Evolutionary conservation across 1,139 yeast species (phyloP), one percentile per base, ranked within the genome.

Genomic region (Suhomyces kunorum): DNA sequence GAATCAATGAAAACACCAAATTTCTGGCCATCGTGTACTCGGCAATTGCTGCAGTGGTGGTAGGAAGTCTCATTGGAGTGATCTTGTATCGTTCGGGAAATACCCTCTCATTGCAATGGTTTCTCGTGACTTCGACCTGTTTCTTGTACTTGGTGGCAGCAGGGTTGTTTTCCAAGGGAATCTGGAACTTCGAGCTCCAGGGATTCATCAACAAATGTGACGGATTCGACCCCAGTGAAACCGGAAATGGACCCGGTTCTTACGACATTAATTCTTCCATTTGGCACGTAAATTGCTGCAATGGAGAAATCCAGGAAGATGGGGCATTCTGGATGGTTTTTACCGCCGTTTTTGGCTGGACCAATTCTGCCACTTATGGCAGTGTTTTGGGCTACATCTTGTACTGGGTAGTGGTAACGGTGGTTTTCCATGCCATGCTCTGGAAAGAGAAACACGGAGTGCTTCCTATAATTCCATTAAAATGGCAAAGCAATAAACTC

Each of bases 351-450:
- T 74, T 92, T 42, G 98, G 98, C 1, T 90, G 98, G 98, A 87
- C 92, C 26, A 90, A 90, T 63, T 80, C 94, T 26, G 98, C 97
- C 13, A 89, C 97, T 2, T 87, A 86, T 58, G 96, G 96, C 14
- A 87, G 96, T 28, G 89, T 90, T n/a, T 61, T 76, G 15, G 78
- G 89, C 38, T 90, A 90, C 63, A 75, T 80, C 49, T 47, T 70
- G 5, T 90, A 87, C 64, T 90, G 98, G 98, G 33, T 78, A 5
- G 61, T 74, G 25, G 78, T 88, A 11, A 79, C 83, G 32, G 42
- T 60, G 0, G 40, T 36, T 6, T 42, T 51, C 28, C 19, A 16
- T 7, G 27, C 38, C 5, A 44, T 41, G 53, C 62, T 78, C 41
- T 73, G 66, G 47, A 83, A 82, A 56, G 96, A 88, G 63, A 73